A percentile compares a stretch with the other conserved stretches of the same genome.
Evolutionary conservation across 352 stramenopile genomes (phyloP).

Genomic region (Phytopythium vexans): DNA sequence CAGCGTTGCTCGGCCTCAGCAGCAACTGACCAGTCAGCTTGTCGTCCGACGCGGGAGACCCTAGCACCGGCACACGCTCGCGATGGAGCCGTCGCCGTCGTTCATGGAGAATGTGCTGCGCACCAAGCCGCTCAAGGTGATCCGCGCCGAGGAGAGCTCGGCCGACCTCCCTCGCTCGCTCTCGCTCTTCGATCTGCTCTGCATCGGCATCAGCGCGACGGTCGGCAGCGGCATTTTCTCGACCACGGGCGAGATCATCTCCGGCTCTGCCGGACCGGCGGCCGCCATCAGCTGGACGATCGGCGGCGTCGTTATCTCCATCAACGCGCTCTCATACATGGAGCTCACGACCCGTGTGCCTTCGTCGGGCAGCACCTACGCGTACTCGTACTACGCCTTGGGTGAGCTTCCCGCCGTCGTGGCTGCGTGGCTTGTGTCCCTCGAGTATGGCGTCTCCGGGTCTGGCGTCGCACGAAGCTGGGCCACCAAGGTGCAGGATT

Average conservation of each 20-base stretch:
- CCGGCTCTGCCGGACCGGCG: conserved; percentile 63
- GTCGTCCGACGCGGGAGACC: too few species aligned
- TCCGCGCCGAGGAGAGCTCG: conserved; percentile 68
- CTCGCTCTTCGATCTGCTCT: conserved; percentile 87
- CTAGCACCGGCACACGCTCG: too few species aligned
- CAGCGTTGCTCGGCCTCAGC: too few species aligned
- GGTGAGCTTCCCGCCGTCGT: conserved; percentile 91
- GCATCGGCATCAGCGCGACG: conserved; percentile 90
- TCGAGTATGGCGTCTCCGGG: conserved; percentile 91
- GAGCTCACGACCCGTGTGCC: conserved; percentile 87
- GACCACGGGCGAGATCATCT: conserved; percentile 79
- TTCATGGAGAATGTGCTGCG: conserved; percentile 55
- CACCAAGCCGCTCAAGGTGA: conserved; percentile 75
- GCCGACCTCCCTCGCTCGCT: conserved; percentile 68
- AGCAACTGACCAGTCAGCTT: too few species aligned
- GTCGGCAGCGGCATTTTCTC: conserved; percentile 92
- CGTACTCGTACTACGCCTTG: conserved; percentile 92
- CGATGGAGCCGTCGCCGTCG: conserved; percentile 25
- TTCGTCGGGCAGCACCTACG: conserved; percentile 89
- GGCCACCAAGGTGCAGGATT: conserved; percentile 87
- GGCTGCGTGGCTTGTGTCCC: conserved; percentile 82
- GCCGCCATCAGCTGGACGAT: conserved; percentile 83
- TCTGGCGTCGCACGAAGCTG: conserved; percentile 91
- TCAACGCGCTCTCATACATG: conserved; percentile 88
- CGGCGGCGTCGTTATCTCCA: conserved; percentile 71